These are phyloP conservation scores for Wickerhamomyces silvicola DNA, from an alignment of 805 yeast species.

Conservation along the genomic window DNA sequence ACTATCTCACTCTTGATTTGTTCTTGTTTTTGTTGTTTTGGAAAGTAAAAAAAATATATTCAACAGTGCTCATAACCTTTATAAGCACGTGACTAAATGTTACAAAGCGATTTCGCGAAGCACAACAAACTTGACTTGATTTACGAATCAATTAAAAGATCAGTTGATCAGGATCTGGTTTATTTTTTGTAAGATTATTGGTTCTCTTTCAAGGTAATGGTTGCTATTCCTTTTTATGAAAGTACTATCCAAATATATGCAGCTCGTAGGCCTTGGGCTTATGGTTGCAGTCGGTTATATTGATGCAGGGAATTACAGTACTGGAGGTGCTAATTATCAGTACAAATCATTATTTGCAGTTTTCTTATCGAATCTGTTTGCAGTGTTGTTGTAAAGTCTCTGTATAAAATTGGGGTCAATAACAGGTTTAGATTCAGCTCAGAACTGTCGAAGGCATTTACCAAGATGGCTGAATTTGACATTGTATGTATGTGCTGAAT, in stretches of 20 bases:
- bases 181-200: too few relatives aligned
- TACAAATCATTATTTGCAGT: constrained; percentile 63
- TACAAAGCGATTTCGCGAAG: neutral
- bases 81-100: neutral
- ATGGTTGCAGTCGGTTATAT: constrained; percentile 76
- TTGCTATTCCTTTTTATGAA: too few relatives aligned
- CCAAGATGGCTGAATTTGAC: constrained; percentile 52
- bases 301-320: constrained; percentile 83
- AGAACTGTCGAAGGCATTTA: constrained; percentile 63
- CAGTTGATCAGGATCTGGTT: neutral
- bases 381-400: constrained; percentile 62
- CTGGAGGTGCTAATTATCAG: constrained; percentile 71
- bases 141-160: neutral
- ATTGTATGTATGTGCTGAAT: constrained; percentile 68
- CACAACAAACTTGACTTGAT: neutral
- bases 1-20: neutral
- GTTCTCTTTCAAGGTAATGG: too few relatives aligned
- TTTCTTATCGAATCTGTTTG: constrained; percentile 63
- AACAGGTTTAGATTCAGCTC: constrained; percentile 74
- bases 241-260: constrained; percentile 41
- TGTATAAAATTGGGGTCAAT: constrained; percentile 74
- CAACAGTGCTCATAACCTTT: too few relatives aligned
- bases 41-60: too few relatives aligned
- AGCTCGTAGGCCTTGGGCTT: constrained; percentile 74
- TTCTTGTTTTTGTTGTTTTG: neutral